Evolutionary conservation across 192 early-diverging fungal species (phyloP), one percentile per base, ranked within the genome.

Genomic region (Umbelopsis ramanniana): DNA sequence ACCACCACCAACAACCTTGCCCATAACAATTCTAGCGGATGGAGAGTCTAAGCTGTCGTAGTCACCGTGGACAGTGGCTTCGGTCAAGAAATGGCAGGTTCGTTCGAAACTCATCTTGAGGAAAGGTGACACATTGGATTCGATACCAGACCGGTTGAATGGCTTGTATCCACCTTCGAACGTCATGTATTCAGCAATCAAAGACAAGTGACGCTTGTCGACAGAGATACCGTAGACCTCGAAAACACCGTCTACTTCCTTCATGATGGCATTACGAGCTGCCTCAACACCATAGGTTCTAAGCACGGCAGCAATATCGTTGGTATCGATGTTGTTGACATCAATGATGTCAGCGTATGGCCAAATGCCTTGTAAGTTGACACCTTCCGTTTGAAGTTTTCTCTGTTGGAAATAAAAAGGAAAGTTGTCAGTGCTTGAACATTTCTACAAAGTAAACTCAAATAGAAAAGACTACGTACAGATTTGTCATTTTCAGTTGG

Each of bases 121-220:
- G 77, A 99, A 97, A 11, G 98, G 98, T 50, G 92, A 89, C 14
- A 95, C 89, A 69, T 94, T 98, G 14, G 95, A 94, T 53, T 86
- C 87, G 80, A 99, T 93, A 72, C 96, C 95, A 74, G 93, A 93
- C 26, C 97, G 92, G 87, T 96, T 97, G 86, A 98, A 98, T 7
- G 98, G 93, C 74, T 98, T 98, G 88, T 93, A 99, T 3, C 91
- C 95, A 69, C 98, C 97, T 84, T 98, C 98, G 76, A 97, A 98
- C 0, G 98, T 99, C 98, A 99, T 99, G 78, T 96, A 98, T 77
- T 99, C 98, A 48, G 96, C 96, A 81, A 99, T 96, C 71, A 99
- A 76, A 45, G 89, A 89, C 81, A 99, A 89, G 78, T 99, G 98
- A n/a, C 97, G 92, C 46, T 84, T 84, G 81, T 99, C 94, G 67